Percentiles rank a stretch among this genome's conserved stretches.
phyloP scores from a whole-genome alignment of 768 basidiomycete genomes.

The Porpolomopsis calyptriformis region DNA sequence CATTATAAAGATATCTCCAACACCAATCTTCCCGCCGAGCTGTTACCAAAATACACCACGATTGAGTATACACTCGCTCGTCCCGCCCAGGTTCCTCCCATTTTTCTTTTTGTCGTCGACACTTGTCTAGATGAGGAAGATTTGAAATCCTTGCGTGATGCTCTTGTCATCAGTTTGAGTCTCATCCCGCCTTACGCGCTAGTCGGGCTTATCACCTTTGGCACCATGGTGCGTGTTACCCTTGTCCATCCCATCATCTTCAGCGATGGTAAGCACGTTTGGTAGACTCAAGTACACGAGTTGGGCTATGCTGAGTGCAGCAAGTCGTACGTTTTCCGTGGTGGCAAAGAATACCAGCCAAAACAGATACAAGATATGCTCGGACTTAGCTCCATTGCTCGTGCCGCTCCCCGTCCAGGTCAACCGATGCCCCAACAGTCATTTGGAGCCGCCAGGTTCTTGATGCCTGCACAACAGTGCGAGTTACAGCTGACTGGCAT shows the following conservation, averaged over 20 bases:
- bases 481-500: conserved; percentile 95
- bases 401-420: conserved; percentile 79
- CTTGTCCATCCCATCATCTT: not conserved
- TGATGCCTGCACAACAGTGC: conserved; percentile 83
- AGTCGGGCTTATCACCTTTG: conserved; percentile 91
- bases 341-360: conserved; percentile 89
- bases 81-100: conserved; percentile 83
- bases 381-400: conserved; percentile 66
- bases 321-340: conserved; percentile 98
- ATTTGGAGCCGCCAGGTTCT: conserved; percentile 81
- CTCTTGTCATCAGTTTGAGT: conserved; percentile 87
- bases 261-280: not conserved
- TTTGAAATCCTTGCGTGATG: conserved; percentile 88
- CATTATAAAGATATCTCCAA: conserved; percentile 99
- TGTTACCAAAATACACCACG: conserved; percentile 96
- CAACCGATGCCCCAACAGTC: conserved; percentile 72
- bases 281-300: conserved; percentile 93
- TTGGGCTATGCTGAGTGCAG: conserved; percentile 92
- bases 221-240: conserved; percentile 73
- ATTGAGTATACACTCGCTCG: conserved; percentile 98
- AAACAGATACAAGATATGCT: conserved; percentile 99
- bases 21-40: conserved; percentile 92
- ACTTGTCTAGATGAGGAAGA: conserved; percentile 95
- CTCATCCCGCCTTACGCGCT: conserved; percentile 89
- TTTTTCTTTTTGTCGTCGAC: conserved; percentile 96